Evolutionary conservation across 371 early-diverging fungal genomes (phyloP), one percentile per base, ranked within the genome.

Genomic region (Mortierella sp.): DNA sequence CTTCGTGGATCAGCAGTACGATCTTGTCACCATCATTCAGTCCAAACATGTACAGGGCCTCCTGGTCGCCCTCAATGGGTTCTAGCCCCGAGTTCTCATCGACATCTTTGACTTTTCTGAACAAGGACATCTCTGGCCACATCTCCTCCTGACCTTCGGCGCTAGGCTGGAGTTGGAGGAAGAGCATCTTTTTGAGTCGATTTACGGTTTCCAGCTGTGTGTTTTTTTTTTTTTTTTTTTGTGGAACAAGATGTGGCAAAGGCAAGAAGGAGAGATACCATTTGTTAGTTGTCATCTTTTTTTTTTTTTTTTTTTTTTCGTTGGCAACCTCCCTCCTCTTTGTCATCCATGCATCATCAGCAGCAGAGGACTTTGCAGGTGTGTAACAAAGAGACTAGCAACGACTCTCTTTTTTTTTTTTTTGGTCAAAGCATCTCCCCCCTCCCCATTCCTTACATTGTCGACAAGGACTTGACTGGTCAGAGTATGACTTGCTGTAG

Each of bases 41-140:
- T 23, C 72, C 79, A 66, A 72, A 73, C 73, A 69, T 79, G 60
- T 79, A 79, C 57, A 79, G 44, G 0, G 79, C 79, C 26, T 79
- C 79, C 21, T 72, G 73, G 47, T 79, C 79, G 4, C 72, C 72
- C 4, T 72, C 73, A 12, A 79, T 66, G 0, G 70, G 56, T 57
- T 79, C 79, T 18, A 66, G 66, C 45, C 46, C 9, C 26, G 15
- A 46, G 53, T 53, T 23, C 53, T 19, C 21, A 21, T 12, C 26
- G 2, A 2, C 26, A 23, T 23, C 4, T 2, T 23, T 23, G 16
- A 11, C 21, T 56, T 52, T 72, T 29, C 79, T 56, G 51, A 57
- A 79, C 1, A 79, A 57, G 14, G 60, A 59, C 53, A 69, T 60
- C 47, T 66, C 70, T 4, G 79, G 70, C 79, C 79, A 79, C 23